These are phyloP conservation scores for Gypsophila paniculata DNA, from an alignment of 179 eudicot species.

Conservation along the genomic window DNA sequence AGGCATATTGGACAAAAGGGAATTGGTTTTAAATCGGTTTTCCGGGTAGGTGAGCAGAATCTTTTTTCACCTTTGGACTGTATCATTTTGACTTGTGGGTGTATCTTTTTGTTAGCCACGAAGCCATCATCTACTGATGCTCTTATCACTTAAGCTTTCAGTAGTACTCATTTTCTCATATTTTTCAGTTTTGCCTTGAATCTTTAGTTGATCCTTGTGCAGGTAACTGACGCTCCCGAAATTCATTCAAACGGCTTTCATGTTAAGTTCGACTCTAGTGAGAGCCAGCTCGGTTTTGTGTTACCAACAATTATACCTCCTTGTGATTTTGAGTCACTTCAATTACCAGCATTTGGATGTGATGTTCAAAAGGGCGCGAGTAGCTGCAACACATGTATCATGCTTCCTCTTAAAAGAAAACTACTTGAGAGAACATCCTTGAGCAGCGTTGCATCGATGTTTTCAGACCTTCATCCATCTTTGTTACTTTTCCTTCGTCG, in stretches of 20 bases:
- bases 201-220: constrained; percentile 19
- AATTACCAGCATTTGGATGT: constrained; percentile 37
- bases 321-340: constrained; percentile 48
- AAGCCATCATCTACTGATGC: background rate
- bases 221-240: constrained; percentile 96
- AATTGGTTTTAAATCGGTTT: constrained; percentile 93
- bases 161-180: background rate
- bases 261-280: constrained; percentile 71
- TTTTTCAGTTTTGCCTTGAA: background rate
- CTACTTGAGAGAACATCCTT: constrained; percentile 38
- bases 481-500: constrained; percentile 82
- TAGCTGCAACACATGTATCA: constrained; percentile 74
- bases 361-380: constrained; percentile 19
- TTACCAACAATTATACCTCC: constrained; percentile 67
- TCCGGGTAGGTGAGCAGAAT: constrained; percentile 51
- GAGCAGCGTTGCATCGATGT: constrained; percentile 53
- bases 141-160: background rate
- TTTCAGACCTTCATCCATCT: constrained; percentile 85
- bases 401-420: constrained; percentile 67
- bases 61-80: background rate
- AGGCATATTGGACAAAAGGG: constrained; percentile 95
- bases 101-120: background rate
- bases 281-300: constrained; percentile 86
- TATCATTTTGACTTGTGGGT: background rate
- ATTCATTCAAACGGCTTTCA: constrained; percentile 93